Percentiles rank a stretch among this genome's conserved stretches.
Conservation (phyloP, 2,329 filamentous ascomycete genomes). For the Cercospora sojina region DNA sequence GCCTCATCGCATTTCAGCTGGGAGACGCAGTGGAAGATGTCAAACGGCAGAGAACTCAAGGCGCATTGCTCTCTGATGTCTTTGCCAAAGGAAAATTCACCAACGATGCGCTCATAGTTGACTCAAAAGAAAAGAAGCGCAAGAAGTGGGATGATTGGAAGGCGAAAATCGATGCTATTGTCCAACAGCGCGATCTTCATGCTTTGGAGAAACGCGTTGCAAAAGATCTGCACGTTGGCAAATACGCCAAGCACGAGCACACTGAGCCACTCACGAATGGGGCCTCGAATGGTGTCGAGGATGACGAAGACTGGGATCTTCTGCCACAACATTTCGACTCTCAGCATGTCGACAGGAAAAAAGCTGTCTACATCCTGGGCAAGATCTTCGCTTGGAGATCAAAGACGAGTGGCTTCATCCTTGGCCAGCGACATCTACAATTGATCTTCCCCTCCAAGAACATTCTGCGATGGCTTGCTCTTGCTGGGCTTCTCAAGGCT, state of each 20-base stretch:
- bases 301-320: conserved; percentile 48
- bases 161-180: conserved; percentile 28
- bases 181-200: conserved; percentile 26
- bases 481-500: conserved; percentile 52
- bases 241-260: conserved; percentile 10
- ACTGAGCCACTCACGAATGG: conserved; percentile 11
- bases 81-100: conserved; percentile 62
- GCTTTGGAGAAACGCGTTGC: conserved; percentile 35
- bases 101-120: conserved; percentile 9
- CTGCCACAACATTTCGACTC: conserved; percentile 34
- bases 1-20: conserved; percentile 65
- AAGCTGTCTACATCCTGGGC: conserved; percentile 57
- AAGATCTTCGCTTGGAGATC: conserved; percentile 46
- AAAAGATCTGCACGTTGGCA: conserved; percentile 26
- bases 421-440: conserved; percentile 19
- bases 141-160: conserved; percentile 34
- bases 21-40: conserved; percentile 34
- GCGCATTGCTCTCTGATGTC: conserved; percentile 68
- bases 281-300: conserved; percentile 2
- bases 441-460: conserved; percentile 42
- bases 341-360: conserved; percentile 61
- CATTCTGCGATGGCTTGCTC: conserved; percentile 60
- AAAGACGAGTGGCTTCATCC: conserved; percentile 9
- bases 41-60: conserved; percentile 41
- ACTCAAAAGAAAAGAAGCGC: conserved; percentile 22